Base-by-base conservation (phyloP, 2,329 filamentous ascomycete species). In the Colletotrichum plurivorum region DNA sequence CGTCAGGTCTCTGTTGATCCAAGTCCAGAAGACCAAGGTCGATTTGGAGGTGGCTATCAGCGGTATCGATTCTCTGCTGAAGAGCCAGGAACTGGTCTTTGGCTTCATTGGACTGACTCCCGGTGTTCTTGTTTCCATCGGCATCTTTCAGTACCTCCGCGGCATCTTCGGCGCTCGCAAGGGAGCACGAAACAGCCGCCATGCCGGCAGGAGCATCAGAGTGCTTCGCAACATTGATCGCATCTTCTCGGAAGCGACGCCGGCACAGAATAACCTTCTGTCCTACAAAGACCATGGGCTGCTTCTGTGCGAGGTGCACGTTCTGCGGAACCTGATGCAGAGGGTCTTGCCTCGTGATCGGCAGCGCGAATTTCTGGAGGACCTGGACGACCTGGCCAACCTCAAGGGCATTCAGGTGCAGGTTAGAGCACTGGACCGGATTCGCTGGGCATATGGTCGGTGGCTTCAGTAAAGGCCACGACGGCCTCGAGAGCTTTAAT, bases 1-100 rank as follows among this genome's bases (percentile, higher is more conserved):
- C 31, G 88, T 98, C 43, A 91, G 95, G 59, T 94, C 95, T 5
- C 88, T 99, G 31, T 85, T 99, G 52, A 98, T 99, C 63, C 96
- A 99, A 78, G 92, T 99, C 45, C 96, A 99, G 77, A 99, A 99
- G 86, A 98, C 96, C 22, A 99, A 99, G 84, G 96, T 99, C 9
- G 96, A 99, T 76, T 90, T 99, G 13, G 96, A 99, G 80, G 91
- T 98, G 70, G 96, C 96, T 15, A 95, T 99, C 83, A 94, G 93
- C 69, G 96, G 96, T 18, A 99, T 99, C 73, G 95, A 99, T 83
- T 90, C 94, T 41, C 87, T 99, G 39, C 87, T 99, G 67, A 97
- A 96, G 83, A 98, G 95, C 76, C 96, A 99, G 78, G 95, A 99
- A 78, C 87, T 99, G 55, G 93, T 99, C 25, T 99, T 99, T 82